These are phyloP conservation scores for Furcasterigmium furcatum DNA, from an alignment of 2,329 filamentous ascomycete genomes.

Conservation along the genomic window DNA sequence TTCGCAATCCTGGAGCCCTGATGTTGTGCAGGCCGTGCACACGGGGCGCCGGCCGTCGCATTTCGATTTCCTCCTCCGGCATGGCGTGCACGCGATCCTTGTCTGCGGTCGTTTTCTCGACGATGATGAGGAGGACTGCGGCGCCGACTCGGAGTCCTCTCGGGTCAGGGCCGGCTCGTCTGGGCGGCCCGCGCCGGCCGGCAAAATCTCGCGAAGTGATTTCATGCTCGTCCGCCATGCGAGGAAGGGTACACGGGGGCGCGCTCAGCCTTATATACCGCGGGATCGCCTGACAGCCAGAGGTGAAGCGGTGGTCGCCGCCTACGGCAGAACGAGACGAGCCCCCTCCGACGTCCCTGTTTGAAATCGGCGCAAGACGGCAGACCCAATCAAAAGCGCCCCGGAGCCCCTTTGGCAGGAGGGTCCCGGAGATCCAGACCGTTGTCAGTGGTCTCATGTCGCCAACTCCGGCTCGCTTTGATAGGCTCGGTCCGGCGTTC, in stretches of 20 bases:
- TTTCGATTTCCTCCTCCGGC: conserved; percentile 12
- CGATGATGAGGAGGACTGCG: conserved; percentile 1
- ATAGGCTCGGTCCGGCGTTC: too few relatives aligned
- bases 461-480: too few relatives aligned
- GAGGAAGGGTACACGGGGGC: not conserved
- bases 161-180: conserved; percentile 1
- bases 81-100: conserved; percentile 12
- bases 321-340: too few relatives aligned
- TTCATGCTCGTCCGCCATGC: conserved; percentile 9
- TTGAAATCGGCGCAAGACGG: too few relatives aligned
- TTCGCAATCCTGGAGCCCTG: conserved; percentile 7
- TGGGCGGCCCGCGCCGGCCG: conserved; percentile 5
- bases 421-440: too few relatives aligned
- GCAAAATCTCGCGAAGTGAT: conserved; percentile 11
- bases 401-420: too few relatives aligned
- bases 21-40: conserved; percentile 11
- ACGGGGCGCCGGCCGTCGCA: conserved; percentile 12
- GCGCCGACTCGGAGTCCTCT: not conserved
- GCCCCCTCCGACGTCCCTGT: too few relatives aligned
- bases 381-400: too few relatives aligned
- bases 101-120: conserved; percentile 11
- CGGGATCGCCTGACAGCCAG: too few relatives aligned
- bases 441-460: too few relatives aligned
- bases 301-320: too few relatives aligned
- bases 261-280: not conserved